A percentile compares a stretch with the other conserved stretches of the same genome.
Evolutionary conservation across 2,329 filamentous ascomycete genomes (phyloP).

Genomic region (Penicillium sp.): DNA sequence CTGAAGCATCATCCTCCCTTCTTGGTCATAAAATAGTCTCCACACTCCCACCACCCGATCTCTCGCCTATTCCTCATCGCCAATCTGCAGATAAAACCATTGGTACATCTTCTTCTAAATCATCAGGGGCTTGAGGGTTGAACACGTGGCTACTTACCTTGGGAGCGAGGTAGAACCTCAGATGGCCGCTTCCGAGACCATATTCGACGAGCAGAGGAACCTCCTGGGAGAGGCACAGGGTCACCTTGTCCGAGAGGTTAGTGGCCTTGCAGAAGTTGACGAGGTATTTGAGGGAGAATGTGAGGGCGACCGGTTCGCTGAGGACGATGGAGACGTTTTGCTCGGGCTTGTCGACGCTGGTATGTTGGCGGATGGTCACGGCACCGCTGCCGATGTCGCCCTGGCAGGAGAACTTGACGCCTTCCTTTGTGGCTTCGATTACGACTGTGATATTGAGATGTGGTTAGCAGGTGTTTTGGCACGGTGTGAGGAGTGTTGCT

Average conservation of each 20-base stretch:
- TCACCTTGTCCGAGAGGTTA: constrained; percentile 78
- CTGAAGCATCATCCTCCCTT: constrained; percentile 42
- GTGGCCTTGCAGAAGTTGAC: constrained; percentile 99
- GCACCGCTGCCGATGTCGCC: constrained; percentile 96
- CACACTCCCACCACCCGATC: constrained; percentile 13
- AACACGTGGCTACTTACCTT: constrained; percentile 68
- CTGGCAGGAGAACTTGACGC: constrained; percentile 89
- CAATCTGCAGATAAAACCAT: constrained; percentile 62
- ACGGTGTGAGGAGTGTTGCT: background rate
- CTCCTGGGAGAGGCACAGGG: constrained; percentile 92
- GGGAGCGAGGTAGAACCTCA: constrained; percentile 96
- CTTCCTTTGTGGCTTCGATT: constrained; percentile 96
- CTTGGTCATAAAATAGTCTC: constrained; percentile 35
- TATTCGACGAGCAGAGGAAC: constrained; percentile 97
- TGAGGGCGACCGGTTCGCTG: constrained; percentile 88
- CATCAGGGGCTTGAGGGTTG: background rate
- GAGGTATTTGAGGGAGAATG: constrained; percentile 98
- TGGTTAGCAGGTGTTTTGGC: constrained; percentile 27
- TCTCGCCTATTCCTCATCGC: constrained; percentile 53
- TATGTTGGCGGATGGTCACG: constrained; percentile 87
- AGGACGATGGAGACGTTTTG: constrained; percentile 88
- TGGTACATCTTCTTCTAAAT: background rate
- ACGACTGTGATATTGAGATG: constrained; percentile 64
- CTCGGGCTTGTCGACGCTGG: constrained; percentile 85
- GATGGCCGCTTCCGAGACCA: constrained; percentile 78